Evolutionary conservation across 192 early-diverging fungal species (phyloP), one percentile per base, ranked within the genome.

Genomic region (Umbelopsis vinacea): DNA sequence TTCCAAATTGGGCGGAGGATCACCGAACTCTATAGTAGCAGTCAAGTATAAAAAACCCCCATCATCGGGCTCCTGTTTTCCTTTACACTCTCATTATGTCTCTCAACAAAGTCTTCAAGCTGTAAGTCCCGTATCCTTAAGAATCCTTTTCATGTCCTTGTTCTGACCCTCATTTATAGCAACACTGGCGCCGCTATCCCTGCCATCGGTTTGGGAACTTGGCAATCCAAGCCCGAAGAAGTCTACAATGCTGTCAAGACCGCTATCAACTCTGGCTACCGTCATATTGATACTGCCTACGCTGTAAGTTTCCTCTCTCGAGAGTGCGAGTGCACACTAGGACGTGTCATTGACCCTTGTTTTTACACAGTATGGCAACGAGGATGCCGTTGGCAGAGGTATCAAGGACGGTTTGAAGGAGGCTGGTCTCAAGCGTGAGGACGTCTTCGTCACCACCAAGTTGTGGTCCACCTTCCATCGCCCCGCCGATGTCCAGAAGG

Each of bases 361-460:
- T 17, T 43, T 17, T 52, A 14, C 33, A 53, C 81, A 85, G 79
- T 86, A 96, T 75, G 85, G 82, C 38, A 97, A 96, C 81, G 93
- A 97, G 79, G 74, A 71, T 26, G 93, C 95, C 55, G 85, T 96
- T 57, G 95, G 95, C 38, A 71, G 85, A 54, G 93, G 86, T 4
- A 86, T 95, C n/a, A 82, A 82, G 52, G 82, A 91, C 43, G 71
- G 71, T 11, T 63, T 72, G 21, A 63, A 68, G 50, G 67, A 72
- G 33, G 69, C 72, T 37, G 76, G 69, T 19, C 75, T 93, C 7
- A 83, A 85, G 23, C 90, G 95, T 60, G 79, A 89, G 67, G 79
- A 94, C 17, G 74, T 96, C 48, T 97, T 93, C 73, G 82, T 94
- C 29, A 93, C 91, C 3, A 92, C 91, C 80, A 93, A 94, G 82